Evolutionary conservation across 805 yeast genomes (phyloP).

Genomic region (Saturnispora dispora): DNA sequence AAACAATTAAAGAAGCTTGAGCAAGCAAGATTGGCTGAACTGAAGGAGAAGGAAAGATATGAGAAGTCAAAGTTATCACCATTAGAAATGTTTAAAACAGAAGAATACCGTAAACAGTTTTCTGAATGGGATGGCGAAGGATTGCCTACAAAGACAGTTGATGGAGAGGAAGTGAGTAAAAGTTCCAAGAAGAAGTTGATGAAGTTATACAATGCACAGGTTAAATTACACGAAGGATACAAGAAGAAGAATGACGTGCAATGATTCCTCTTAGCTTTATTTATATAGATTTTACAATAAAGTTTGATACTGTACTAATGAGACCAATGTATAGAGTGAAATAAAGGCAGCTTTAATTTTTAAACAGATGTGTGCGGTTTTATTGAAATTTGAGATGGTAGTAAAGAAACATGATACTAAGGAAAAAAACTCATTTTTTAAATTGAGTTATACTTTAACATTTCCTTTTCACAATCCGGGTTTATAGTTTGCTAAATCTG

Average conservation of each 20-base stretch:
- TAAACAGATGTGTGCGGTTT: too few relatives aligned
- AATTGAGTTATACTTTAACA: too few relatives aligned
- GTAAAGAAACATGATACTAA: too few relatives aligned
- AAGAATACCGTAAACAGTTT: slow-evolving; percentile 33
- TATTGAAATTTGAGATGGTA: too few relatives aligned
- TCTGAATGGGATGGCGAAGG: slow-evolving; percentile 81
- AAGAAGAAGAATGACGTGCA: neutral
- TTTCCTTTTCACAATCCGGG: too few relatives aligned
- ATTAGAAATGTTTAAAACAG: slow-evolving; percentile 58
- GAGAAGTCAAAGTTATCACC: slow-evolving; percentile 68
- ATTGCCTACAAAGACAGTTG: slow-evolving; percentile 63
- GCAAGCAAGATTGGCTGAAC: slow-evolving; percentile 51
- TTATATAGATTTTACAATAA: too few relatives aligned
- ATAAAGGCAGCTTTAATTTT: neutral
- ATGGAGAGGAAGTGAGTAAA: slow-evolving; percentile 80
- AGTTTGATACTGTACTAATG: neutral
- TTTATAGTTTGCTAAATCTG: too few relatives aligned
- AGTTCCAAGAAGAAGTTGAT: slow-evolving; percentile 74
- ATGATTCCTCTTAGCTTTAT: neutral
- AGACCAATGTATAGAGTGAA: neutral
- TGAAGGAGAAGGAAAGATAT: slow-evolving; percentile 51
- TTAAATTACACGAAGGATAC: slow-evolving; percentile 70
- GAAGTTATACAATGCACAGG: slow-evolving; percentile 73
- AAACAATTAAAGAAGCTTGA: slow-evolving; percentile 40
- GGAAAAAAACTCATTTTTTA: too few relatives aligned